phyloP scores from a whole-genome alignment of 805 yeast genomes.

The Suhomyces xylopsoci region DNA sequence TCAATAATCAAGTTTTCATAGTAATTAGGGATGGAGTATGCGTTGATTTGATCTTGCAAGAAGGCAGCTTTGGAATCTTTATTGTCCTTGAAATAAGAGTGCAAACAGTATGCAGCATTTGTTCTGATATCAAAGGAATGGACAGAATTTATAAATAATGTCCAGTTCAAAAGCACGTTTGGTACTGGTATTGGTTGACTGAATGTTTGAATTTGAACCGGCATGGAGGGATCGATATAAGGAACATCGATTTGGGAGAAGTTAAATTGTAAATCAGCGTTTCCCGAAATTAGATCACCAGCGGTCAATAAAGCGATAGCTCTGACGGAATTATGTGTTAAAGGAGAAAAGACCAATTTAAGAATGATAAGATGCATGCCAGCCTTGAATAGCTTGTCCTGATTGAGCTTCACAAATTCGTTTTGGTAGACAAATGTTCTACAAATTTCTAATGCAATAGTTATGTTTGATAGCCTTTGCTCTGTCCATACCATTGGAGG shows the following conservation, averaged over 20 bases:
- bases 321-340: slow-evolving; percentile 64
- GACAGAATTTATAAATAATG: slow-evolving; percentile 71
- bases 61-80: slow-evolving; percentile 59
- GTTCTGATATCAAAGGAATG: slow-evolving; percentile 80
- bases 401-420: slow-evolving; percentile 60
- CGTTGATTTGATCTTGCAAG: slow-evolving; percentile 59
- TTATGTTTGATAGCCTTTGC: slow-evolving; percentile 66
- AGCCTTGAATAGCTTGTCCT: slow-evolving; percentile 53
- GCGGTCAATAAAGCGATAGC: slow-evolving; percentile 68
- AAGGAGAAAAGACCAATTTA: slow-evolving; percentile 64
- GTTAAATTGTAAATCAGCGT: slow-evolving; percentile 62
- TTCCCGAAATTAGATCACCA: slow-evolving; percentile 71
- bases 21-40: slow-evolving; percentile 26
- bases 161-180: slow-evolving; percentile 78
- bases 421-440: slow-evolving; percentile 74
- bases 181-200: slow-evolving; percentile 59
- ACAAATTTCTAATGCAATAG: slow-evolving; percentile 67
- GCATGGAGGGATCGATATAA: slow-evolving; percentile 72
- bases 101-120: slow-evolving; percentile 64
- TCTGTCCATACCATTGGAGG: slow-evolving; percentile 68
- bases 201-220: slow-evolving; percentile 37
- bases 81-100: slow-evolving; percentile 67
- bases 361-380: slow-evolving; percentile 66
- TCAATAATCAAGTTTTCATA: slow-evolving; percentile 8
- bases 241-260: slow-evolving; percentile 90